Evolutionary conservation across 148 eudicot species (phyloP).

Genomic region (Dianthus caryophyllus): DNA sequence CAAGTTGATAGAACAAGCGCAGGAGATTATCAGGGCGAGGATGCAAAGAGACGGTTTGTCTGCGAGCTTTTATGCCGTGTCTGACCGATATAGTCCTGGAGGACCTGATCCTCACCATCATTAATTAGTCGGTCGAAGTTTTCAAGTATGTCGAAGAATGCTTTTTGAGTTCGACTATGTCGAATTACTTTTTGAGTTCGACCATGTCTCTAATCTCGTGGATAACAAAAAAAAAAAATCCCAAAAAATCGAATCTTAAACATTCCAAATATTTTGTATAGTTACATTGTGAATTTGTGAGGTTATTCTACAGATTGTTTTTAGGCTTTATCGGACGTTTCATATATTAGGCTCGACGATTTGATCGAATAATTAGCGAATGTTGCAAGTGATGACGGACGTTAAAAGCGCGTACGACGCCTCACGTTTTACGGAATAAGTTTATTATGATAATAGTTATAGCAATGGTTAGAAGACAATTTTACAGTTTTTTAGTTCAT

Average conservation of each 20-base stretch:
- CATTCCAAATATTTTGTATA: constrained; percentile 1
- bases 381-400: no score
- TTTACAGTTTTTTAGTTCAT: no score
- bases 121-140: constrained; percentile 24
- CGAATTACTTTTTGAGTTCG: neutral
- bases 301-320: neutral
- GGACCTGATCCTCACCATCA: constrained; percentile 60
- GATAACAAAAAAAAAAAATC: no score
- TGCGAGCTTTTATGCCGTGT: constrained; percentile 12
- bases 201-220: neutral
- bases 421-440: no score
- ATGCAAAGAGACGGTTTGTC: constrained; percentile 15
- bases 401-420: no score
- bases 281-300: neutral
- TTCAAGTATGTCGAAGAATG: neutral
- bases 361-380: no score
- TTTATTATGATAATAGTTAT: no score
- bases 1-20: constrained; percentile 29
- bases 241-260: no score
- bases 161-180: neutral
- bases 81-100: constrained; percentile 38
- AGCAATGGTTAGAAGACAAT: no score
- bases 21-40: constrained; percentile 34
- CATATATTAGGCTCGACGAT: no score
- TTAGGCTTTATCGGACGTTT: neutral